Conservation (phyloP, 1,139 yeast genomes). For the Taphrina sp. region DNA sequence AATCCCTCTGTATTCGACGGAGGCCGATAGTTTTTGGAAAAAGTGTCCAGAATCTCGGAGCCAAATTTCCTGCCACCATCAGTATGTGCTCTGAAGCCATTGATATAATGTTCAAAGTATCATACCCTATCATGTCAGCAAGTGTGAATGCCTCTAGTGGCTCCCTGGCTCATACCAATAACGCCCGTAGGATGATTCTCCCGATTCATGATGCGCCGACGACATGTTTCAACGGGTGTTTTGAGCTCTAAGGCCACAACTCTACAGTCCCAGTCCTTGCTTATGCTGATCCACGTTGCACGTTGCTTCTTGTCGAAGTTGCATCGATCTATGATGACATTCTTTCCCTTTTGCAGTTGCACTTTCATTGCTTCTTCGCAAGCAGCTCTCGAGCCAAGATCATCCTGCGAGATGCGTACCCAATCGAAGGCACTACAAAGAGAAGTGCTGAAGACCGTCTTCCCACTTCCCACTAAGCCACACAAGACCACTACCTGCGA, state of each 20-base stretch:
- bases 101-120: too few relatives aligned
- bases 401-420: slow-evolving; percentile 9
- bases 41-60: neutral
- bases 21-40: neutral
- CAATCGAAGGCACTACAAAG: neutral
- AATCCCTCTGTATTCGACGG: neutral
- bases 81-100: too few relatives aligned
- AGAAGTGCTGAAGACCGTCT: neutral
- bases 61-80: too few relatives aligned
- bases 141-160: too few relatives aligned
- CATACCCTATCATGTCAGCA: too few relatives aligned
- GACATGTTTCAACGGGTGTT: slow-evolving; percentile 1
- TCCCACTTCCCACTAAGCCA: slow-evolving; percentile 7
- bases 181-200: slow-evolving; percentile 5
- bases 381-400: slow-evolving; percentile 8
- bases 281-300: neutral
- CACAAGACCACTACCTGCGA: neutral
- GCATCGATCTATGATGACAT: slow-evolving; percentile 6
- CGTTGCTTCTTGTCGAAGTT: slow-evolving; percentile 10
- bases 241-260: slow-evolving; percentile 4
- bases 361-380: slow-evolving; percentile 1
- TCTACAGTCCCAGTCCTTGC: neutral
- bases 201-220: neutral
- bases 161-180: too few relatives aligned
- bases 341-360: neutral